A percentile compares a stretch with the other conserved stretches of the same genome.
These are phyloP conservation scores for Pharnaceum exiguum DNA, from an alignment of 148 eudicot genomes.

Conservation along the genomic window DNA sequence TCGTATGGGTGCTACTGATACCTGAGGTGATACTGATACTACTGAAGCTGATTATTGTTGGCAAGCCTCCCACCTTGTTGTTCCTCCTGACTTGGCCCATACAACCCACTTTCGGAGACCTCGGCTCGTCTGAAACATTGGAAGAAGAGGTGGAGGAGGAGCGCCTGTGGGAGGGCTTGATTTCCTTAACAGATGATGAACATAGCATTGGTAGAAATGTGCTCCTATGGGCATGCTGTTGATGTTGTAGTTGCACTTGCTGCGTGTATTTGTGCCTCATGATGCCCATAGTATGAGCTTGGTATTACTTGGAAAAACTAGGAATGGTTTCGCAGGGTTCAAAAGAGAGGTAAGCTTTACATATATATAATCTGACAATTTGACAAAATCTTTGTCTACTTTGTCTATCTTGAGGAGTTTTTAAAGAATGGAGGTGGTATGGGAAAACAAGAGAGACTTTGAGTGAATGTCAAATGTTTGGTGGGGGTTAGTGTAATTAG, in stretches of 20 bases:
- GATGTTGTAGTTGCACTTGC: constrained; percentile 17
- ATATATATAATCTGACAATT: too few relatives aligned
- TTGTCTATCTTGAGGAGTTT: not conserved
- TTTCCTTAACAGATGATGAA: constrained; percentile 46
- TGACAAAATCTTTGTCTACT: too few relatives aligned
- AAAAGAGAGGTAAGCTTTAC: too few relatives aligned
- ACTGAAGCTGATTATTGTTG: constrained; percentile 1
- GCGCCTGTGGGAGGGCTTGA: constrained; percentile 20
- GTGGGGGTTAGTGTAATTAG: not conserved
- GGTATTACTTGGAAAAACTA: not conserved
- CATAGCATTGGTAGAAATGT: constrained; percentile 64
- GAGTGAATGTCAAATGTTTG: constrained; percentile 16
- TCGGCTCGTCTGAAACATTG: constrained; percentile 27
- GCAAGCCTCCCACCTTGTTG: constrained; percentile 43
- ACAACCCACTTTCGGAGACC: constrained; percentile 67
- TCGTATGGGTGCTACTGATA: not conserved
- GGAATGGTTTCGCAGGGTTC: not conserved
- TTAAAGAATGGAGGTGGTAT: not conserved
- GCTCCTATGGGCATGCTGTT: constrained; percentile 23
- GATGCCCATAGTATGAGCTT: not conserved
- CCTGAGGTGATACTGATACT: constrained; percentile 4
- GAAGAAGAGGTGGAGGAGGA: constrained; percentile 14
- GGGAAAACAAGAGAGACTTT: not conserved
- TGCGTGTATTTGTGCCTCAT: constrained; percentile 11
- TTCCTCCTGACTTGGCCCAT: constrained; percentile 62